Evolutionary conservation across 305 asterid species (phyloP).

Genomic region (Salvia sclarea): DNA sequence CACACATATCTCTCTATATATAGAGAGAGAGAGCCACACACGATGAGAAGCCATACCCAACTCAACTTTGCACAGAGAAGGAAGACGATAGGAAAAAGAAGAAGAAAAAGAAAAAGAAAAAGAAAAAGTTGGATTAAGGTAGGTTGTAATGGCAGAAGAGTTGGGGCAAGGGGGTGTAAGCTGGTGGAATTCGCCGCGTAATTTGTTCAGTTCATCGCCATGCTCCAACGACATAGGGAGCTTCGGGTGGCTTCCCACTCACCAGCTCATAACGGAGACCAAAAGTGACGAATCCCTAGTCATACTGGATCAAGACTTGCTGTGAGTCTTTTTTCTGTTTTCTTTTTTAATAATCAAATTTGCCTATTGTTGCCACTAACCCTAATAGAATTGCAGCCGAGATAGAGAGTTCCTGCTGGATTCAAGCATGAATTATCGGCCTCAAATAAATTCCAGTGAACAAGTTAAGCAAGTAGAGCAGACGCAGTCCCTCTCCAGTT

Average conservation of each 20-base stretch:
- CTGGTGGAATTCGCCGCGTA: conserved; percentile 43
- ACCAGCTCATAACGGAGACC: conserved; percentile 16
- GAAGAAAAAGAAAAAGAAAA: neutral
- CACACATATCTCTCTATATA: neutral
- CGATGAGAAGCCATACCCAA: conserved; percentile 14
- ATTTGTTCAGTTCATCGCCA: conserved; percentile 40
- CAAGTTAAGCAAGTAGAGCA: neutral
- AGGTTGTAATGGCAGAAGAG: conserved; percentile 39
- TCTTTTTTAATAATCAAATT: too few species aligned
- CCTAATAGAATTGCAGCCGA: conserved; percentile 41
- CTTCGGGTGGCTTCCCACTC: conserved; percentile 36
- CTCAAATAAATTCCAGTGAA: neutral
- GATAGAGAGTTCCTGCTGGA: conserved; percentile 35
- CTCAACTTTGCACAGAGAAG: conserved; percentile 2
- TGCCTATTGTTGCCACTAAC: too few species aligned
- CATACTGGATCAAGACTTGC: conserved; percentile 38
- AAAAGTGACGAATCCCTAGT: conserved; percentile 16
- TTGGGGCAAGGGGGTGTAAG: conserved; percentile 41
- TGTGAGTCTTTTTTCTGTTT: conserved; percentile 31
- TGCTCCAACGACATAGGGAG: conserved; percentile 38
- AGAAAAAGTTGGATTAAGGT: neutral
- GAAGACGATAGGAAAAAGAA: neutral
- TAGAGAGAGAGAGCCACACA: conserved; percentile 6
- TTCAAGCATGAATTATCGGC: conserved; percentile 39
- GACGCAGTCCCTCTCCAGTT: neutral